phyloP scores from a whole-genome alignment of 1,284 basidiomycete species.

The Rhizoctonia solani region DNA sequence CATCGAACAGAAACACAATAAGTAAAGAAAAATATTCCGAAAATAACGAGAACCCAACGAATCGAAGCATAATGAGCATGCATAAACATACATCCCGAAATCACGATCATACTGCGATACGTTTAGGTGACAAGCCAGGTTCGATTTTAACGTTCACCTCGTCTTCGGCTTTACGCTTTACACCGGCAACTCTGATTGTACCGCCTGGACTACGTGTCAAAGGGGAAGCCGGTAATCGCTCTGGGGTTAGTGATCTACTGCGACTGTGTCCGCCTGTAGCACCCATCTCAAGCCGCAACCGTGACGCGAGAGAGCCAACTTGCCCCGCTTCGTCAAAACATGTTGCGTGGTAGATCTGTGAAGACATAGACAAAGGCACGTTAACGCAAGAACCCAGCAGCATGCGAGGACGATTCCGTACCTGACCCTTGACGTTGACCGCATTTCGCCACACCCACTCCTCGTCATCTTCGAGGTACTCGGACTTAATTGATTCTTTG shows the following conservation, averaged over 20 bases:
- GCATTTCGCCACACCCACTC: slow-evolving; percentile 99
- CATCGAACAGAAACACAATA: background rate
- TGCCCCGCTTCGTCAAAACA: slow-evolving; percentile 77
- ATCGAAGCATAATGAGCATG: background rate
- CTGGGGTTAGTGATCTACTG: slow-evolving; percentile 75
- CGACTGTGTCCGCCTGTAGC: slow-evolving; percentile 48
- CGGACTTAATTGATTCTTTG: slow-evolving; percentile 91
- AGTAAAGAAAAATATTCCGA: too few species aligned
- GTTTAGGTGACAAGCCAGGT: slow-evolving; percentile 15
- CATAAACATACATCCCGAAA: background rate
- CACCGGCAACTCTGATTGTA: slow-evolving; percentile 38
- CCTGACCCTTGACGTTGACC: slow-evolving; percentile 77
- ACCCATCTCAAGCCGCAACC: slow-evolving; percentile 64
- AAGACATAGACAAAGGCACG: slow-evolving; percentile 13
- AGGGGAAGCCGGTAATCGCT: slow-evolving; percentile 46
- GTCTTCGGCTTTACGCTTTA: slow-evolving; percentile 45
- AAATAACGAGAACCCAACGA: too few species aligned
- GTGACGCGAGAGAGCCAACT: slow-evolving; percentile 55
- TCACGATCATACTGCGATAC: slow-evolving; percentile 7
- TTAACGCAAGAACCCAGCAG: background rate
- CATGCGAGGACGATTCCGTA: slow-evolving; percentile 48
- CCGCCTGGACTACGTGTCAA: slow-evolving; percentile 43
- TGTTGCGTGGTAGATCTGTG: slow-evolving; percentile 86
- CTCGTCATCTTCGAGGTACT: slow-evolving; percentile 95
- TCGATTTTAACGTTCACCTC: slow-evolving; percentile 20